Base-by-base conservation (phyloP, 2,329 filamentous ascomycete species). In the Cladosporium velox region DNA sequence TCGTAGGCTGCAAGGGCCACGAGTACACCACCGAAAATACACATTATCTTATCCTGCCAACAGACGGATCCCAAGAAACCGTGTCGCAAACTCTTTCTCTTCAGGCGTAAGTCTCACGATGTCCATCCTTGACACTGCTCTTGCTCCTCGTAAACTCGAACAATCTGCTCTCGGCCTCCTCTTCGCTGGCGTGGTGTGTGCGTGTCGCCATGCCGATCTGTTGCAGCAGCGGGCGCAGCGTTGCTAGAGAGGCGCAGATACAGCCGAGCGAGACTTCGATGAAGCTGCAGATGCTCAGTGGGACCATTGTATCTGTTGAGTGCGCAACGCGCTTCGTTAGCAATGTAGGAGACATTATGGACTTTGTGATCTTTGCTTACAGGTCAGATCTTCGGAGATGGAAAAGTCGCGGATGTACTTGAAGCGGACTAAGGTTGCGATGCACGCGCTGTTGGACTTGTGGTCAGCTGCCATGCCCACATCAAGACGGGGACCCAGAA, bases 331-430 rank as follows among this genome's bases (percentile, higher is more conserved):
- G 30, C 32, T 8, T 32, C 2, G 26, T 55, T 18, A 52, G 49
- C 8, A 34, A 21, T 6, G 15, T n/a, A 30, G 10, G n/a, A 12
- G 15, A 6, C 10, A 1, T 30, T 21, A 8, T 21, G 41, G 52
- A 7, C 3, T 21, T 11, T 6, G 18, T 7, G 18, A 11, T 18
- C 14, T 24, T 21, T 3, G 41, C 57, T 47, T 59, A 59, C 57
- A 59, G 3, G 57, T 59, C 26, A 59, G 38, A 14, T 59, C 57
- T 21, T 59, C 57, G 2, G 57, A 47, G 57, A 59, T 59, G 1
- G 38, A 47, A 18, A 59, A 59, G 57, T 59, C 57, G 35, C 57
- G 57, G 10, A 59, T 59, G 38, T 59, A 59, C n/a, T 59, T 59
- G 38, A 59, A 59, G 21, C 57, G 57, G 38, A 59, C 38, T 5